Evolutionary conservation across 768 basidiomycete genomes (phyloP), one percentile per base, ranked within the genome.

Genomic region (Boletellus emodensis): DNA sequence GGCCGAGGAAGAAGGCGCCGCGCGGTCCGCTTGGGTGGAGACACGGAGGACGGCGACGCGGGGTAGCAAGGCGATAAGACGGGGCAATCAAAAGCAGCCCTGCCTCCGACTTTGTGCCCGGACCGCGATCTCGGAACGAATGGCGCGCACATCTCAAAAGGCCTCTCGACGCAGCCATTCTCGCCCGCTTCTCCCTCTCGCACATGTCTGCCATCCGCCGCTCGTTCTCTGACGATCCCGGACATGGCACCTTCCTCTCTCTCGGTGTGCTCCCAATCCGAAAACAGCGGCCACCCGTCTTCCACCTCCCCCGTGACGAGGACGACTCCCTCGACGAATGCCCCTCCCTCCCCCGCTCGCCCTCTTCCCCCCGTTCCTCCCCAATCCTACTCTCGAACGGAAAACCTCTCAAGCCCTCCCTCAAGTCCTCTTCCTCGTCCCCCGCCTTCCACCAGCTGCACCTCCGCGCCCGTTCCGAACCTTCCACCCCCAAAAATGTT

Each of bases 361-460:
- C 41, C 39, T 57, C 63, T 33, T 56, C 15, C 10, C 13, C 1
- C 1, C 15, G 40, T 24, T 13, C 37, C 34, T 35, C 48, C 4
- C 75, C 63, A 13, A 73, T 84, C 46, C 65, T 83, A 20, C 77
- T 84, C 32, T 72, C 80, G 17, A 91, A 85, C 50, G 92, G 93
- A 39, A 90, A 90, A 62, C 87, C 91, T 4, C 84, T 96, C 69
- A 91, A 91, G 62, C 78, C 87, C 0, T 87, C 90, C 2, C 79
- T 96, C 59, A 96, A 95, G 65, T 72, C 74, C 0, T 26, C 24
- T 7, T 68, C 54, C 4, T 66, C 65, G 0, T 47, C 60, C 2
- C 58, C 58, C 11, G 28, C 51, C 28, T 12, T 38, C n/a, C 43
- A 49, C 13, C 49, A 53, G 13, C 22, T 36, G 15, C 64, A 65